Base-by-base conservation (phyloP, 805 yeast species). In the Candida berthetii region DNA sequence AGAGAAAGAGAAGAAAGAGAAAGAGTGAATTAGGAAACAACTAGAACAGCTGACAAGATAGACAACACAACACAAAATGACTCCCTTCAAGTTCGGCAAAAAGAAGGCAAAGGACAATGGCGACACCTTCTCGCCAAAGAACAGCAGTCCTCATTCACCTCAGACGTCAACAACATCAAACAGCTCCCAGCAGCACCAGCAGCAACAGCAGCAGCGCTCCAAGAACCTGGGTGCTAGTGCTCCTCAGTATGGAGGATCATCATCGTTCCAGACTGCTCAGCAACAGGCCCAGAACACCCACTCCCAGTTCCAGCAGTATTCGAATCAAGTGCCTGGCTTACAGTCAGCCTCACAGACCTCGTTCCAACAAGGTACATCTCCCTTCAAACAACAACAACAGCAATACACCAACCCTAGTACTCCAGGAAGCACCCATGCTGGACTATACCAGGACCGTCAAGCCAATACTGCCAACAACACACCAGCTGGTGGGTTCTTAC, bases 41-140 rank as follows among this genome's bases (percentile, higher is more conserved):
- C n/a, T n/a, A n/a, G n/a, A n/a, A n/a, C n/a, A n/a, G n/a, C n/a
- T n/a, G n/a, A n/a, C n/a, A n/a, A n/a, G n/a, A n/a, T n/a, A n/a
- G n/a, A n/a, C n/a, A n/a, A n/a, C n/a, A n/a, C 24, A 22, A 8
- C 6, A 8, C 24, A 27, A 4, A 9, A 76, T 76, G 81, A 76
- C 81, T 16, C 75, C 81, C 18, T 77, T 78, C 58, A 76, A 74
- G 54, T 76, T 78, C 54, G 76, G 78, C 53, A 75, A 71, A 54
- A 66, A 63, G 50, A 65, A 16, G 42, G 32, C 47, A 32, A 39
- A 45, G 31, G 37, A 39, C 28, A 31, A 33, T 8, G 14, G 38
- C 40, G 31, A 16, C 42, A 15, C 18, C 38, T 14, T 40, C 29
- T 33, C 51, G 13, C 47, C 36, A 43, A 40, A 40, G 37, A 38